These are phyloP conservation scores for Rosa lucieae DNA, from an alignment of 306 rosid genomes.

Conservation along the genomic window DNA sequence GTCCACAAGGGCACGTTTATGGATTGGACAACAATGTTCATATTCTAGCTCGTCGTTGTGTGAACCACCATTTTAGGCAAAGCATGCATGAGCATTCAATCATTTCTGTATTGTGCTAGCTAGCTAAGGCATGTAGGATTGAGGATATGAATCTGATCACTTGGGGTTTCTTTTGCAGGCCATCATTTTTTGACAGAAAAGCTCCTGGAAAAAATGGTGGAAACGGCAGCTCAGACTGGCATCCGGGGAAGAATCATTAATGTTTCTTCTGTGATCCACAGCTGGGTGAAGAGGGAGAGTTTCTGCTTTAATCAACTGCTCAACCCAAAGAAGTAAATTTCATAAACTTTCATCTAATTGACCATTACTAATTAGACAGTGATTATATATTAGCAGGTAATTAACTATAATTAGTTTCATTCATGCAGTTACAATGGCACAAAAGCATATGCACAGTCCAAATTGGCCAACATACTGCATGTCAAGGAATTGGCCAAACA, in stretches of 20 bases:
- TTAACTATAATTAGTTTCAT: background rate
- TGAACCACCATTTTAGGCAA: background rate
- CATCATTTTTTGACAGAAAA: constrained; percentile 75
- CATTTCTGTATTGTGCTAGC: background rate
- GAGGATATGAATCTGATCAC: background rate
- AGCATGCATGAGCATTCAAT: background rate
- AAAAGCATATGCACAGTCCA: constrained; percentile 86
- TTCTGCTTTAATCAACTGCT: constrained; percentile 71
- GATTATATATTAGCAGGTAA: background rate
- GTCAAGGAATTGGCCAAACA: constrained; percentile 77
- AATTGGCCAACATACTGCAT: constrained; percentile 80
- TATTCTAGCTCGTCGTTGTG: constrained; percentile 4
- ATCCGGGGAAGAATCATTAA: constrained; percentile 86
- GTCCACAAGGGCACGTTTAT: background rate
- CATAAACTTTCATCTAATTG: background rate
- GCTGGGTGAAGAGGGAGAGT: constrained; percentile 72
- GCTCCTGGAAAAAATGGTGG: constrained; percentile 83
- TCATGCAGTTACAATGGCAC: constrained; percentile 86
- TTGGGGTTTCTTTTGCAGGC: constrained; percentile 44
- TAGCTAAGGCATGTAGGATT: background rate
- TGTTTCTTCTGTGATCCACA: constrained; percentile 75
- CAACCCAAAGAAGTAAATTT: constrained; percentile 59
- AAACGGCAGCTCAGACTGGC: constrained; percentile 77
- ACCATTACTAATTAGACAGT: background rate
- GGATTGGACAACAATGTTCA: background rate